Evolutionary conservation across 75 land plant genomes (phyloP), one percentile per base, ranked within the genome.

Genomic region (Selaginella moellendorffii): DNA sequence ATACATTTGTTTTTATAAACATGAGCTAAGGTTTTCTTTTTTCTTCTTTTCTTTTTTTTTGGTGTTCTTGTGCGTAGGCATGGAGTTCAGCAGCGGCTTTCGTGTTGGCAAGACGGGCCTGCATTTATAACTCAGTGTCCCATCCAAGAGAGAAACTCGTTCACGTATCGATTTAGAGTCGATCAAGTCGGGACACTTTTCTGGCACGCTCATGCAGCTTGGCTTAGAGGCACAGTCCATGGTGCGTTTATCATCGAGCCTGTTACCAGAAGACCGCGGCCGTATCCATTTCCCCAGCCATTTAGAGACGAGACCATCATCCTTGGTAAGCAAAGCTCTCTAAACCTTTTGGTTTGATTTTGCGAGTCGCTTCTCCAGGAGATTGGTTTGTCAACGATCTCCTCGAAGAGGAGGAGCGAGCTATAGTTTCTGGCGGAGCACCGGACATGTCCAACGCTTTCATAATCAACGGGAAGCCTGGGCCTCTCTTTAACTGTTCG

Each of bases 171-270:
- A 10, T 46, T 46, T 46, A 46, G 14, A 10, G 51, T 46, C 10
- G 51, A 46, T 46, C 51, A 46, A 46, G 14, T 10, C 10, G 51
- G 51, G 18, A 56, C 9, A 14, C 22, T 10, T 14, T 20, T 20
- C 9, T 12, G 20, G 60, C 19, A 20, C 9, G 60, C 60, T 10
- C 60, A 56, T 20, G 20, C 20, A 10, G 20, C 19, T 20, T 56
- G 60, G 60, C 60, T 56, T 8, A 56, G 60, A 20, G 60, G 19
- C 20, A 56, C 60, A 12, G 60, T 56, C 19, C 20, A 56, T 56
- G 60, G 60, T 8, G 60, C 60, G 9, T 56, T 56, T 20, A 22
- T 56, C 60, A 56, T 56, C 14, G 19, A 20, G 9, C 60, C 60
- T 46, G 14, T 18, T 46, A 18, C 51, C 18, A 46, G 18, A 10